Percentiles rank a stretch among this genome's conserved stretches.
These are phyloP conservation scores for Candolleomyces efflorescens DNA, from an alignment of 768 basidiomycete genomes.

Conservation along the genomic window DNA sequence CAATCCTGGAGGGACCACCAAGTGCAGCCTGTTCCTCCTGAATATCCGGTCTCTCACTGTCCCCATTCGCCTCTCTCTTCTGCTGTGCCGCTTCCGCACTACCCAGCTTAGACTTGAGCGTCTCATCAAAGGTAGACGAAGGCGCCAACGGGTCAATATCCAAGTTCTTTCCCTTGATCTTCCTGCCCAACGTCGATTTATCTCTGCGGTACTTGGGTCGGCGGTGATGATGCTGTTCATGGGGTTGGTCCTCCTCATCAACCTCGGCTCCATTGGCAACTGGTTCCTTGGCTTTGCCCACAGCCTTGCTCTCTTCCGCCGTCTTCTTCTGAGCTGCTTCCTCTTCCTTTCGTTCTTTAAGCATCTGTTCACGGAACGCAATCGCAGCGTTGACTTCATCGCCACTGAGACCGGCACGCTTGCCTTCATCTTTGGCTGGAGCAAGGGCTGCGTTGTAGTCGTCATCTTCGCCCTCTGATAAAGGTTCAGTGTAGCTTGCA, in stretches of 20 bases:
- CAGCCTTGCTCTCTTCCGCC: constrained; percentile 14
- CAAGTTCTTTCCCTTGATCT: constrained; percentile 32
- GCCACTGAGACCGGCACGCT: constrained; percentile 70
- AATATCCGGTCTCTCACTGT: constrained; percentile 23
- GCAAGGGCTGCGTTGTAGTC: constrained; percentile 53
- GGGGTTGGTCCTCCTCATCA: neutral
- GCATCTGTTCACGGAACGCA: constrained; percentile 78
- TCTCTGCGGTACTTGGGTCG: constrained; percentile 32
- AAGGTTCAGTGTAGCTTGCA: constrained; percentile 70
- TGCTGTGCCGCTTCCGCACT: constrained; percentile 23
- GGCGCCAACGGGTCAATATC: constrained; percentile 87
- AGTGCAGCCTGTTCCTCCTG: constrained; percentile 35
- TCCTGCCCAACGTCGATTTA: constrained; percentile 18
- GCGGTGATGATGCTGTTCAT: neutral
- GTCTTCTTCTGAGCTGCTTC: constrained; percentile 18
- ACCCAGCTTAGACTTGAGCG: constrained; percentile 63
- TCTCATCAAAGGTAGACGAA: constrained; percentile 80
- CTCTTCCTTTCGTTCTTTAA: constrained; percentile 44
- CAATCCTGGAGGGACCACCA: constrained; percentile 22
- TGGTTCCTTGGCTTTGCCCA: constrained; percentile 13
- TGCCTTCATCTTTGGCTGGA: constrained; percentile 78
- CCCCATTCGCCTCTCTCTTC: constrained; percentile 17
- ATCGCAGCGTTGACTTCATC: constrained; percentile 80
- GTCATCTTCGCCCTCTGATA: constrained; percentile 92
- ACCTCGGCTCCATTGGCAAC: constrained; percentile 10